These are phyloP conservation scores for Pleurotus citrinopileatus DNA, from an alignment of 768 basidiomycete genomes.

Conservation along the genomic window DNA sequence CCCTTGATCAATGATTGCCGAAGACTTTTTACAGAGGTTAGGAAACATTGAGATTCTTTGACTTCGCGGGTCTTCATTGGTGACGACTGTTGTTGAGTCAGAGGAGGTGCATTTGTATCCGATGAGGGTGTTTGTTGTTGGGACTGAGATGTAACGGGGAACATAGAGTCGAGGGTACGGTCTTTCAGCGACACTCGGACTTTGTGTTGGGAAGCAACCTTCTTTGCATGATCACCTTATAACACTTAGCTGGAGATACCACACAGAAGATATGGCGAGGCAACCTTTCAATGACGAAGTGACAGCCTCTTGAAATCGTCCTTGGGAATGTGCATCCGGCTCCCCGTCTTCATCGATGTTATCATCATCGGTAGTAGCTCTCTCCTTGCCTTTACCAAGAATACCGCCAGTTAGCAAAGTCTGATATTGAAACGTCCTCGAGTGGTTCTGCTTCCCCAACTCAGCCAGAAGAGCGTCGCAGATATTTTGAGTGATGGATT, in stretches of 20 bases:
- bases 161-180: conserved; percentile 94
- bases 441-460: conserved; percentile 61
- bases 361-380: conserved; percentile 24
- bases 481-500: conserved; percentile 75
- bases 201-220: conserved; percentile 79
- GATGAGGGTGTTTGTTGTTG: conserved; percentile 28
- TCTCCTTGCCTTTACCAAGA: conserved; percentile 39
- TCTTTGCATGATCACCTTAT: conserved; percentile 32
- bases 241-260: too few species aligned
- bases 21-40: conserved; percentile 73
- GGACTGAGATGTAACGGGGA: conserved; percentile 62
- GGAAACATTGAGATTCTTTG: conserved; percentile 69
- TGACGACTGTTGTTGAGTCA: conserved; percentile 12
- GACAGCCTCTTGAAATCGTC: conserved; percentile 13
- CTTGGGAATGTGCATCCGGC: conserved; percentile 20
- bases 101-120: conserved; percentile 17
- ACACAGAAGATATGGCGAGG: too few species aligned
- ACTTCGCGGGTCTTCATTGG: conserved; percentile 48
- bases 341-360: conserved; percentile 24
- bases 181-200: conserved; percentile 86
- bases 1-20: conserved; percentile 55
- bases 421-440: conserved; percentile 76
- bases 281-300: too few species aligned
- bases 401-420: conserved; percentile 59
- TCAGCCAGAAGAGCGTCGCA: conserved; percentile 67